phyloP scores from a whole-genome alignment of 2,329 filamentous ascomycete genomes.

The Aspergillus terreus region DNA sequence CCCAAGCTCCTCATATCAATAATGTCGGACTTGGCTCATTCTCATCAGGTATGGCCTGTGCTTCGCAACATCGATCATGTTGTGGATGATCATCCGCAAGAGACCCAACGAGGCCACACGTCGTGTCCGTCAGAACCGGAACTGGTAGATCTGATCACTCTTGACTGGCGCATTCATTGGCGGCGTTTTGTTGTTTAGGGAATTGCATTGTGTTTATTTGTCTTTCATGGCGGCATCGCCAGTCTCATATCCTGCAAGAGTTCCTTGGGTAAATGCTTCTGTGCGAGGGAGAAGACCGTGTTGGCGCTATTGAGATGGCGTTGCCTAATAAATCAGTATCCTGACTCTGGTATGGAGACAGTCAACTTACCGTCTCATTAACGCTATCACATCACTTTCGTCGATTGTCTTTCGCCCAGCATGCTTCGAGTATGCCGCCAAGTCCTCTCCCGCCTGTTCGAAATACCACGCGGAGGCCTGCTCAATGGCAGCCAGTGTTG shows the following conservation, averaged over 20 bases:
- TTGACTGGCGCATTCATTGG: constrained; percentile 22
- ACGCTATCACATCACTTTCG: constrained; percentile 73
- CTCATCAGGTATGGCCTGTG: constrained; percentile 74
- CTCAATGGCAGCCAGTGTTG: constrained; percentile 69
- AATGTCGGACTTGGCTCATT: constrained; percentile 18
- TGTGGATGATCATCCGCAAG: constrained; percentile 92
- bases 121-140: constrained; percentile 71
- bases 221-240: constrained; percentile 34
- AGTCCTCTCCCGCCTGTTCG: constrained; percentile 77
- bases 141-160: constrained; percentile 54
- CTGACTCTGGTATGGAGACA: background rate
- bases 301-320: constrained; percentile 66
- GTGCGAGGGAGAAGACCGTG: constrained; percentile 82
- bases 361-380: constrained; percentile 73
- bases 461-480: constrained; percentile 90
- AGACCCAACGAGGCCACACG: constrained; percentile 69
- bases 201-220: constrained; percentile 7
- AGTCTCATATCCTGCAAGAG: constrained; percentile 70
- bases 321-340: constrained; percentile 58
- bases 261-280: constrained; percentile 76
- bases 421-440: constrained; percentile 75
- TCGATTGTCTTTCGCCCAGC: constrained; percentile 81
- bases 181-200: constrained; percentile 33
- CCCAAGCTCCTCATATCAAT: background rate
- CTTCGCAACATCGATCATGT: constrained; percentile 85